Evolutionary conservation across 805 yeast species (phyloP).

Genomic region (Candida silvatica): DNA sequence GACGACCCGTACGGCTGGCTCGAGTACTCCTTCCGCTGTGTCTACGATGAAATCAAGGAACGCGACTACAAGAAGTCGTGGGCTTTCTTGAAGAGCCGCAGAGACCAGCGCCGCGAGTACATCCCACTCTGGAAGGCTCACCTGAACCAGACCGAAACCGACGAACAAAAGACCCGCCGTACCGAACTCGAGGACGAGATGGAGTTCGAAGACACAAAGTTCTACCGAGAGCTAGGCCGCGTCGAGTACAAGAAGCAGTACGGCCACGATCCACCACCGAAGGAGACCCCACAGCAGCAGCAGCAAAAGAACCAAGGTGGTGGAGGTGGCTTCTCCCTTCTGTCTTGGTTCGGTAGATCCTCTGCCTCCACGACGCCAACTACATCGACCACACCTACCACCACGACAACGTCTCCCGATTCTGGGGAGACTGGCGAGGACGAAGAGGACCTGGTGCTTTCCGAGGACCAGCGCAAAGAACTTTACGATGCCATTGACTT

Average conservation of each 20-base stretch:
- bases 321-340: constrained; percentile 62
- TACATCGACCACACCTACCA: not conserved
- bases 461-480: constrained; percentile 85
- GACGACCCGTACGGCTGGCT: constrained; percentile 82
- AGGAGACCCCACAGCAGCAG: constrained; percentile 5
- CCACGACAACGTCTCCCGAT: not conserved
- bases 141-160: constrained; percentile 31
- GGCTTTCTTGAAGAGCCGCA: constrained; percentile 64
- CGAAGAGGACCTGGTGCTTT: constrained; percentile 37
- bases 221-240: constrained; percentile 77
- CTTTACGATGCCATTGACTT: constrained; percentile 90
- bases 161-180: constrained; percentile 30
- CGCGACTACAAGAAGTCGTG: constrained; percentile 79
- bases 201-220: constrained; percentile 70
- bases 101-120: constrained; percentile 67
- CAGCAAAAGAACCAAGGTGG: constrained; percentile 4
- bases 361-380: constrained; percentile 17
- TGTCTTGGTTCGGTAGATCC: constrained; percentile 52
- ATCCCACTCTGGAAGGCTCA: constrained; percentile 52
- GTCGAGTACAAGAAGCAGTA: constrained; percentile 51
- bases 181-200: constrained; percentile 49
- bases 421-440: constrained; percentile 9
- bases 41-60: constrained; percentile 74
- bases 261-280: constrained; percentile 10
- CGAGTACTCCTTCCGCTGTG: constrained; percentile 67